Evolutionary conservation across 2,329 filamentous ascomycete genomes (phyloP).

Genomic region (Fusarium sp.): DNA sequence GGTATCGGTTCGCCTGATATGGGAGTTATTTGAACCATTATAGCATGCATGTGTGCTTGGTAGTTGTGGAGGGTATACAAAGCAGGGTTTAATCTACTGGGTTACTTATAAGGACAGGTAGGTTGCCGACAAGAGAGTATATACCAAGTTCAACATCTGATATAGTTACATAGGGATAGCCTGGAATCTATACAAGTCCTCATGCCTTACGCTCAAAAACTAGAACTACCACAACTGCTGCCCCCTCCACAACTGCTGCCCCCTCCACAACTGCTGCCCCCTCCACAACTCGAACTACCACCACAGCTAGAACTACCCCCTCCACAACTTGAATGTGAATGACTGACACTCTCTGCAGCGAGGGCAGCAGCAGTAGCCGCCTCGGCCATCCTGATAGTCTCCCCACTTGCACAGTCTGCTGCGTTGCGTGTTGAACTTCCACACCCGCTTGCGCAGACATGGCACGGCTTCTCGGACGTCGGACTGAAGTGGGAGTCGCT

Average conservation of each 20-base stretch:
- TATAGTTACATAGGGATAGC: background rate
- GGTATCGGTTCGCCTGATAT: background rate
- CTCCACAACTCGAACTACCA: constrained; percentile 13
- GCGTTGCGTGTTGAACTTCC: constrained; percentile 18
- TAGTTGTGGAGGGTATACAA: background rate
- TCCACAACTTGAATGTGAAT: constrained; percentile 8
- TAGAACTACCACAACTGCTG: constrained; percentile 1
- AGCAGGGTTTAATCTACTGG: background rate
- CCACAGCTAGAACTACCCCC: constrained; percentile 28
- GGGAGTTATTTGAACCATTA: background rate
- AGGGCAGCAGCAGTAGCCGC: constrained; percentile 2
- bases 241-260: constrained; percentile 15
- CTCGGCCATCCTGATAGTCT: constrained; percentile 17
- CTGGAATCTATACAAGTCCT: background rate
- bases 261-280: background rate
- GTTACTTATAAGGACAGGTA: background rate
- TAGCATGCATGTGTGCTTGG: background rate
- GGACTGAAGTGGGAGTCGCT: constrained; percentile 29
- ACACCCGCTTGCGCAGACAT: constrained; percentile 23
- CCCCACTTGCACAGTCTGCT: constrained; percentile 25
- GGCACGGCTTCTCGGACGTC: background rate
- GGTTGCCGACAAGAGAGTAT: background rate
- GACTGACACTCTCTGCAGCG: background rate
- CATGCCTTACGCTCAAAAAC: background rate
- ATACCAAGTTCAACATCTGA: background rate